Evolutionary conservation across 371 early-diverging fungal species (phyloP), one percentile per base, ranked within the genome.

Genomic region (Mortierella sp.): DNA sequence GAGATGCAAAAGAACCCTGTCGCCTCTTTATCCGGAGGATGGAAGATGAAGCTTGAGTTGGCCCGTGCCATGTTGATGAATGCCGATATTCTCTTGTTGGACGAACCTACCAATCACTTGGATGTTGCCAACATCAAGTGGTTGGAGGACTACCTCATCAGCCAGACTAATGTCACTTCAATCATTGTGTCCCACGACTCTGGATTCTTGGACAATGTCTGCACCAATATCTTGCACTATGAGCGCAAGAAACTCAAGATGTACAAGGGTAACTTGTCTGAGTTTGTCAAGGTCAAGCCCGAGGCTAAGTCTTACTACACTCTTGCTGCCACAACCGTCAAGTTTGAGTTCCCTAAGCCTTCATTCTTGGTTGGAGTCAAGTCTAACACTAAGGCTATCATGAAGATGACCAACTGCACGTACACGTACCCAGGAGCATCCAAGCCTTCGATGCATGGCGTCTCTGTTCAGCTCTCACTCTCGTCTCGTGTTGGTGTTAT

Each of bases 21-120:
- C n/a, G 77, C 72, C 1, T 71, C 77, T 8, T 65, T 76, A 23
- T 72, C 78, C 19, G 96, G 96, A 85, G 96, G 96, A 63, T 94
- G 95, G 93, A 94, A 95, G 87, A 95, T 93, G 92, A 93, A 95
- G 88, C 85, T 95, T 34, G 94, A 91, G 81, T 89, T 96, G 72
- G 94, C 95, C 60, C 89, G 93, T 82, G 93, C 95, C 54, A 95
- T 93, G 92, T 83, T 94, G 70, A 84, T 89, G 83, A 90, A 94
- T 60, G 94, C 96, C 54, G 95, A 96, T 80, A 92, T 97, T 67
- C 83, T 96, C 61, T 82, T 96, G 61, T 80, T 96, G 70, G 97
- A 97, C 77, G 96, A 97, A 84, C 97, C 96, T 69, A 96, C 97
- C 64, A 95, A 96, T 85, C 96, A 96, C 83, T 90, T 96, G 90